Percentiles rank a stretch among this genome's conserved stretches.
Conservation (phyloP, 306 rosid genomes). For the Pyrus pyrifolia region DNA sequence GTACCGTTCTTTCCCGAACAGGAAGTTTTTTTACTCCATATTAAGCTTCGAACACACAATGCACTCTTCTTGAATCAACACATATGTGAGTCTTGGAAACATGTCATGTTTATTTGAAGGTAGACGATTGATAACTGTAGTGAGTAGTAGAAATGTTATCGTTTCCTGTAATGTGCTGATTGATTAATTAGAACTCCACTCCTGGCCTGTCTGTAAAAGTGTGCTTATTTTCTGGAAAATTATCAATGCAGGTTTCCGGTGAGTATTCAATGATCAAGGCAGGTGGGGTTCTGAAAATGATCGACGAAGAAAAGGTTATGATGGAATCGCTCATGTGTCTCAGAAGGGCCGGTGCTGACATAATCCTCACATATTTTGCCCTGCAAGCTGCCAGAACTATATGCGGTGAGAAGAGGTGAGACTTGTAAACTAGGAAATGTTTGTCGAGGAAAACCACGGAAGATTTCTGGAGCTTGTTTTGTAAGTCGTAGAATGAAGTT, state of each 20-base stretch:
- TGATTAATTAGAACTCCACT: neutral
- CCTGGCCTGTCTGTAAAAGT: neutral
- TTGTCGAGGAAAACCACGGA: neutral
- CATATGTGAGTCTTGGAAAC: neutral
- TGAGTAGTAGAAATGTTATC: neutral
- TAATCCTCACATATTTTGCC: slow-evolving; percentile 89
- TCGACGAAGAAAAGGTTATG: slow-evolving; percentile 91
- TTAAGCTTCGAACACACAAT: neutral
- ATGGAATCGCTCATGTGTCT: slow-evolving; percentile 88
- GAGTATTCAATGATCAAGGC: slow-evolving; percentile 96
- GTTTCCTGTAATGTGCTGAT: neutral
- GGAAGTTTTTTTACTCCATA: neutral
- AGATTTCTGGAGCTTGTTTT: neutral
- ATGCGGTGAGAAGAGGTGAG: slow-evolving; percentile 78
- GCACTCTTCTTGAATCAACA: neutral
- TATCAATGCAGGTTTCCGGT: slow-evolving; percentile 71
- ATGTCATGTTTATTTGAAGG: neutral
- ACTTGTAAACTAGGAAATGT: neutral
- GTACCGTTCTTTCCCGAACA: neutral
- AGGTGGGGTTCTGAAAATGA: slow-evolving; percentile 77
- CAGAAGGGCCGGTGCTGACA: slow-evolving; percentile 91
- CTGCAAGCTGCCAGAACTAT: slow-evolving; percentile 73
- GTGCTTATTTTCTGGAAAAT: neutral
- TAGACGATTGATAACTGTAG: neutral
- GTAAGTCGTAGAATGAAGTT: neutral